Percentiles rank a stretch among this genome's conserved stretches.
Evolutionary conservation across 192 early-diverging fungal genomes (phyloP).

Genomic region (Backusella morwellensis): DNA sequence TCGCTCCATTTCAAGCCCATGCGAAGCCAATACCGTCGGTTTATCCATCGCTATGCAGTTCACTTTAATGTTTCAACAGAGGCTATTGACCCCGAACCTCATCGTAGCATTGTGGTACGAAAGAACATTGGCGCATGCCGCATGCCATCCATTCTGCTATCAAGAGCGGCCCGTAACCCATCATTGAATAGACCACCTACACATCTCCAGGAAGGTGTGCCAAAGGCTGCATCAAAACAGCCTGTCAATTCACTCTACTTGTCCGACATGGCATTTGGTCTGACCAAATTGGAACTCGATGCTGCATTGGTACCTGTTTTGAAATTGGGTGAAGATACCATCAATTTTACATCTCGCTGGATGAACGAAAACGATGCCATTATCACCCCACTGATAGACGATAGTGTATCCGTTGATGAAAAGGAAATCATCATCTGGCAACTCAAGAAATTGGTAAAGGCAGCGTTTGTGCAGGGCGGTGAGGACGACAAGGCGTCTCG

Average conservation of each 20-base stretch:
- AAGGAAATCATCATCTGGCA: slow-evolving; percentile 45
- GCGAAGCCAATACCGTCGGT: slow-evolving; percentile 61
- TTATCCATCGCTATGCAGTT: slow-evolving; percentile 71
- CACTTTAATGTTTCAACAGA: slow-evolving; percentile 71
- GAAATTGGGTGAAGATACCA: slow-evolving; percentile 38
- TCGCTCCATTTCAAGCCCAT: slow-evolving; percentile 67
- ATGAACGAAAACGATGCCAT: slow-evolving; percentile 50
- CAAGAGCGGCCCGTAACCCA: slow-evolving; percentile 34
- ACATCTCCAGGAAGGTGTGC: not conserved
- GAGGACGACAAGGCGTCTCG: slow-evolving; percentile 32
- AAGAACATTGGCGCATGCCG: slow-evolving; percentile 40
- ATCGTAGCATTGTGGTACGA: slow-evolving; percentile 64
- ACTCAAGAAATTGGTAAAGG: slow-evolving; percentile 39
- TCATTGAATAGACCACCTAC: slow-evolving; percentile 12
- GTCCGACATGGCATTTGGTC: slow-evolving; percentile 49
- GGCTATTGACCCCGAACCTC: slow-evolving; percentile 78
- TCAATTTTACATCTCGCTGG: slow-evolving; percentile 46
- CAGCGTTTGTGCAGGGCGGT: slow-evolving; percentile 12
- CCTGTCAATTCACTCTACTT: slow-evolving; percentile 62
- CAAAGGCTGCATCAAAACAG: slow-evolving; percentile 16
- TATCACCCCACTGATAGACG: slow-evolving; percentile 39
- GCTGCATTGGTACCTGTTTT: slow-evolving; percentile 41
- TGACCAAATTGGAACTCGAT: slow-evolving; percentile 48
- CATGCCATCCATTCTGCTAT: slow-evolving; percentile 37
- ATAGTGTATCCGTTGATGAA: slow-evolving; percentile 48